Base-by-base conservation (phyloP, 2,329 filamentous ascomycete genomes). In the Calonectria crousiana region DNA sequence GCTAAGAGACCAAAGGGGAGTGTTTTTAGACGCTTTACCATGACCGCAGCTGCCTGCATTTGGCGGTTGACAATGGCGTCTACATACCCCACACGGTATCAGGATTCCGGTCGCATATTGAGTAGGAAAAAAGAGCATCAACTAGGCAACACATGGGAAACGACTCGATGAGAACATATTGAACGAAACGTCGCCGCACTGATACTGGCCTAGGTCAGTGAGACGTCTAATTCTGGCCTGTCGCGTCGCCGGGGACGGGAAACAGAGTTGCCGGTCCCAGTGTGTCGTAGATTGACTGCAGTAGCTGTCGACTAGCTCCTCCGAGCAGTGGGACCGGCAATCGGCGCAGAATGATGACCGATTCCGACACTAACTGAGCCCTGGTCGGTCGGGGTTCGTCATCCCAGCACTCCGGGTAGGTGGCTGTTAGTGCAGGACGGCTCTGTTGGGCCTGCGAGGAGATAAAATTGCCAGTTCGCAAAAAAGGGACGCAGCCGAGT, bases 31-130 rank as follows among this genome's bases (percentile, higher is more conserved):
- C n/a, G 11, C 23, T 41, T 56, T 28, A 34, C 14, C 36, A 11
- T 20, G 23, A 18, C 52, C 38, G 56, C 56, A 28, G 23, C 56
- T 26, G 56, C 56, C 38, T 62, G 56, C 34, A 62, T 62, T 41
- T 62, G 56, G 56, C 36, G 56, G 56, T 38, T 28, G 56, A 28
- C n/a, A 41, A 34, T 62, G 36, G 56, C 56, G 36, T 60, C 58
- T 44, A 26, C 60, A 32, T 65, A 49, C 28, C 26, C 41, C 60
- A 65, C 38, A 23, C 26, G 26, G 38, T 18, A 47, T 65, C 41
- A 49, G 30, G 41, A 65, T 65, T 65, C 60, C 41, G 60, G 60
- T 65, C 60, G 60, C 60, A 18, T 44, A 49, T 65, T 65, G 30
- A 65, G 41, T 18, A 34, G 36, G 14, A 18, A 62, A 38, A 62